A percentile compares a stretch with the other conserved stretches of the same genome.
phyloP scores from a whole-genome alignment of 176 grass and related monocot genomes.

The Zizania latifolia region DNA sequence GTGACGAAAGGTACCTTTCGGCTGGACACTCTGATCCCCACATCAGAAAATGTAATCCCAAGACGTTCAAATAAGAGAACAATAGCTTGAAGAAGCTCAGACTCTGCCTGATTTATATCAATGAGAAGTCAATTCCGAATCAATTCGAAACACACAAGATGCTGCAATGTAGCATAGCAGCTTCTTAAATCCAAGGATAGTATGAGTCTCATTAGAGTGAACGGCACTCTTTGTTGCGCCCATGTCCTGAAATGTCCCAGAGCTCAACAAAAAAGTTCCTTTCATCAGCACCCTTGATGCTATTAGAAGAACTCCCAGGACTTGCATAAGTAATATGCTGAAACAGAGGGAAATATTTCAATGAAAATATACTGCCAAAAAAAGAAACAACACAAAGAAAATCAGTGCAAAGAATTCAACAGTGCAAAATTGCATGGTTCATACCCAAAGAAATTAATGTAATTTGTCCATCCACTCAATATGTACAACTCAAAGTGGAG shows the following conservation, averaged over 20 bases:
- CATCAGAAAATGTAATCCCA: slow-evolving; percentile 69
- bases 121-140: not conserved
- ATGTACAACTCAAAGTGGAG: no score
- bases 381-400: not conserved
- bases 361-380: slow-evolving; percentile 9
- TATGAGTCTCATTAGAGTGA: not conserved
- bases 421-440: not conserved
- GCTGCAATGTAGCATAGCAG: not conserved
- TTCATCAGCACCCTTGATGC: slow-evolving; percentile 62
- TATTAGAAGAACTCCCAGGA: slow-evolving; percentile 60
- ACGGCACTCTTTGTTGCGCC: slow-evolving; percentile 80
- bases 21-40: slow-evolving; percentile 82
- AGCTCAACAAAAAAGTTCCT: slow-evolving; percentile 96
- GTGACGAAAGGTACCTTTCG: slow-evolving; percentile 48
- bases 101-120: slow-evolving; percentile 47
- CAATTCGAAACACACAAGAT: not conserved
- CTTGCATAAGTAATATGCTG: slow-evolving; percentile 90
- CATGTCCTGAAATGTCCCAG: slow-evolving; percentile 93
- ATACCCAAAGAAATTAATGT: not conserved
- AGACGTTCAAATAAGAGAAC: slow-evolving; percentile 79
- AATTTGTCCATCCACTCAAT: not conserved
- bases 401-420: not conserved
- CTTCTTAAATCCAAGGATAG: not conserved
- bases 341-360: slow-evolving; percentile 33
- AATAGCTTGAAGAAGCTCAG: slow-evolving; percentile 79